Evolutionary conservation across 768 basidiomycete species (phyloP).

Genomic region (Boletales sp.): DNA sequence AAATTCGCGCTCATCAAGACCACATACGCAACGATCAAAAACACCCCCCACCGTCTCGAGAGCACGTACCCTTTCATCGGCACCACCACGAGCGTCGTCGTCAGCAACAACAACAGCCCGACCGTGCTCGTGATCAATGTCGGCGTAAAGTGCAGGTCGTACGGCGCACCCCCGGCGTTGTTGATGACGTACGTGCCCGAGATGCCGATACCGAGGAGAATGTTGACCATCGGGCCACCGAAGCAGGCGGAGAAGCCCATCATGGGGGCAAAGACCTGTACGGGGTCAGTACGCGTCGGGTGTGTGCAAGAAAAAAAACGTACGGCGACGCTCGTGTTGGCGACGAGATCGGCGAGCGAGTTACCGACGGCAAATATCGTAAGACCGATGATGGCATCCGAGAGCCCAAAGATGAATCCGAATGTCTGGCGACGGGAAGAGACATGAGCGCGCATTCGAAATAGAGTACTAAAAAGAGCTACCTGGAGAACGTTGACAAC

Average conservation of each 20-base stretch:
- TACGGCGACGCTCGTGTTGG: constrained; percentile 93
- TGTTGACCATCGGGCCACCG: constrained; percentile 90
- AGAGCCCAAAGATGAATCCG: constrained; percentile 91
- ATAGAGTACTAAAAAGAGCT: constrained; percentile 8
- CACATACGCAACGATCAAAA: constrained; percentile 71
- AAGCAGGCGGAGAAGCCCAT: constrained; percentile 98
- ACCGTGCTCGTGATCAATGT: constrained; percentile 82
- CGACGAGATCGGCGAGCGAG: constrained; percentile 93
- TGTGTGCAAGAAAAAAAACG: constrained; percentile 19
- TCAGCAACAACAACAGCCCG: constrained; percentile 74
- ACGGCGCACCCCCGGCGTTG: constrained; percentile 51
- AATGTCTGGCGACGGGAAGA: constrained; percentile 58
- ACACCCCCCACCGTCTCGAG: constrained; percentile 75
- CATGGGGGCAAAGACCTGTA: constrained; percentile 77
- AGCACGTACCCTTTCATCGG: constrained; percentile 83
- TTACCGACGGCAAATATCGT: constrained; percentile 98
- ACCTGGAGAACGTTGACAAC: constrained; percentile 90
- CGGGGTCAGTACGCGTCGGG: neutral
- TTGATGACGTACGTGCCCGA: constrained; percentile 85
- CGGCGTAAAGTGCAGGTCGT: constrained; percentile 71
- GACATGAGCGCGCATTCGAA: neutral
- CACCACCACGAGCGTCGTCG: constrained; percentile 76
- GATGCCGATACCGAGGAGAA: constrained; percentile 86
- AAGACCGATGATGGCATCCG: constrained; percentile 94
- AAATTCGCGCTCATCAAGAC: constrained; percentile 78